Percentiles rank a stretch among this genome's conserved stretches.
These are phyloP conservation scores for Tremellales sp. DNA, from an alignment of 1,284 basidiomycete species.

Conservation along the genomic window DNA sequence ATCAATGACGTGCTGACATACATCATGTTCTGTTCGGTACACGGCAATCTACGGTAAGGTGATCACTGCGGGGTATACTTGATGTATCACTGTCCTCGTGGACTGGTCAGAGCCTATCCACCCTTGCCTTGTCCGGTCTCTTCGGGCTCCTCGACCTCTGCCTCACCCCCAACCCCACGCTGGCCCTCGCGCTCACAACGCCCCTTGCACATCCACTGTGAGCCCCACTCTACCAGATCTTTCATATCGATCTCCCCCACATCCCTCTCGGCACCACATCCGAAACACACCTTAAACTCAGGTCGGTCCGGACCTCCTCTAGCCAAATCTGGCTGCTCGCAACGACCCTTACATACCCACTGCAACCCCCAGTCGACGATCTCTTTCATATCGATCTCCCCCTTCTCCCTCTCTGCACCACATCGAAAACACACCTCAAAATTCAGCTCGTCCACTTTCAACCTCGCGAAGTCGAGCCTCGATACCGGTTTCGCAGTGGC, in stretches of 20 bases:
- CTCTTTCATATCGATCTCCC: not conserved
- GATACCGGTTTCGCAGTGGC: not conserved
- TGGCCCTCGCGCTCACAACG: no score
- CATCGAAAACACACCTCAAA: not conserved
- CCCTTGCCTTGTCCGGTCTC: no score
- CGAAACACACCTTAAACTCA: not conserved
- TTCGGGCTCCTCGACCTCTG: no score
- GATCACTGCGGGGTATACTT: no score
- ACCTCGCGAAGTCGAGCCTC: no score
- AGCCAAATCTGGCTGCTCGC: no score
- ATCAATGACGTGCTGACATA: no score
- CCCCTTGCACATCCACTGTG: not conserved
- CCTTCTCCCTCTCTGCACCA: not conserved
- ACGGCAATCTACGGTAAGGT: no score
- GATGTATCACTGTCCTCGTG: no score
- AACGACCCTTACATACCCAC: not conserved
- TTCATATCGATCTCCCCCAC: not conserved
- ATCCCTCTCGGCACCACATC: not conserved
- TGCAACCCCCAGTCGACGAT: not conserved
- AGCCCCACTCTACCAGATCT: not conserved
- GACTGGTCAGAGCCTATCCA: no score
- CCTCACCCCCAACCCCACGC: no score
- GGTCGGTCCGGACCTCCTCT: not conserved
- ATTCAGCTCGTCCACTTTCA: not conserved
- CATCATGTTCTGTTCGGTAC: no score